These are phyloP conservation scores for Hordeum marinum DNA, from an alignment of 176 grass and related monocot species.

Conservation along the genomic window DNA sequence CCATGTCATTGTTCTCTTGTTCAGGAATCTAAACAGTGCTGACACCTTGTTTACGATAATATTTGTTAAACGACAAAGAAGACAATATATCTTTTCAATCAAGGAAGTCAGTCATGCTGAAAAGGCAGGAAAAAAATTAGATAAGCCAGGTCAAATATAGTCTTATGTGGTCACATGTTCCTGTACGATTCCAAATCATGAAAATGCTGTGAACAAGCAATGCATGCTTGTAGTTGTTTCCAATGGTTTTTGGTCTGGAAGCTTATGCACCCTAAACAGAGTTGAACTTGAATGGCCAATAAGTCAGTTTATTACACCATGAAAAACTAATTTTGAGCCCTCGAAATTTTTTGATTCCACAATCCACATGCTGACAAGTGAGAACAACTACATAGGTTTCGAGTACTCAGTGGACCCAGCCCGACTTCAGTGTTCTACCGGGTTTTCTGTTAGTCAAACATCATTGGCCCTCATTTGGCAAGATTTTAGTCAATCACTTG, in stretches of 20 bases:
- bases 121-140: neutral
- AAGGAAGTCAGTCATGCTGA: neutral
- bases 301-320: neutral
- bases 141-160: slow-evolving; percentile 6
- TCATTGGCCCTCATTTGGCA: neutral
- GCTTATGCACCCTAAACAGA: slow-evolving; percentile 1
- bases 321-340: neutral
- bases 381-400: neutral
- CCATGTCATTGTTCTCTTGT: neutral
- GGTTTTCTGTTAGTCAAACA: neutral
- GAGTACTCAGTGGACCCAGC: neutral
- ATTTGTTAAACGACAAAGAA: neutral
- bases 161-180: neutral
- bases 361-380: neutral
- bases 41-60: neutral
- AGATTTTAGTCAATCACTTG: neutral
- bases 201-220: neutral
- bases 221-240: neutral
- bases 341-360: neutral
- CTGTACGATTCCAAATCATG: neutral
- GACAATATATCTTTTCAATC: neutral
- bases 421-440: neutral
- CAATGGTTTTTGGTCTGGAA: neutral
- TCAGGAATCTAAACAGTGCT: neutral
- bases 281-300: neutral